Percentiles rank a stretch among this genome's conserved stretches.
Conservation (phyloP, 495 filamentous ascomycete species). For the Penicillium flavigenum region DNA sequence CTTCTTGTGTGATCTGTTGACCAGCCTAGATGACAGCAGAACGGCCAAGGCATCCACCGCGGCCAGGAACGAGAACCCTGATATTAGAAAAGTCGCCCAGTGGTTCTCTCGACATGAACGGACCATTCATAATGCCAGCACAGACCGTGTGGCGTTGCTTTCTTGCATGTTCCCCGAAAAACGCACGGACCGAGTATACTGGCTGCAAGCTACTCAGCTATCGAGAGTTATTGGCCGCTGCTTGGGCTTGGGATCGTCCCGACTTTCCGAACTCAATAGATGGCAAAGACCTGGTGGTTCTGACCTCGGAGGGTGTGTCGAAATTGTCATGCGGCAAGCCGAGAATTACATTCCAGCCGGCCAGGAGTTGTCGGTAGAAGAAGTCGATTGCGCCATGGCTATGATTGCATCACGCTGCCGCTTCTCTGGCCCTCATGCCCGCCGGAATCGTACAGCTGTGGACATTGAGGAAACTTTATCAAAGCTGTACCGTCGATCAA, state of each 20-base stretch:
- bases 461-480: conserved; percentile 51
- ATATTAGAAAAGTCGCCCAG: conserved; percentile 40
- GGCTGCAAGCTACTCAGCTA: conserved; percentile 58
- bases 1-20: conserved; percentile 60
- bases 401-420: conserved; percentile 62
- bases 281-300: conserved; percentile 58
- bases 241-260: conserved; percentile 57
- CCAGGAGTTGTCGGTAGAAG: conserved; percentile 63
- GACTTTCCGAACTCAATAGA: conserved; percentile 59
- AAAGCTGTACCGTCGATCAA: conserved; percentile 58
- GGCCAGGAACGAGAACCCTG: conserved; percentile 31
- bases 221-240: conserved; percentile 63
- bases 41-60: conserved; percentile 39
- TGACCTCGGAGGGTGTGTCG: conserved; percentile 70
- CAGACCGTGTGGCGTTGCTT: conserved; percentile 59
- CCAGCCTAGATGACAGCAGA: conserved; percentile 49
- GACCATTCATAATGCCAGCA: conserved; percentile 49
- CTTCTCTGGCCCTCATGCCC: conserved; percentile 67
- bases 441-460: conserved; percentile 42
- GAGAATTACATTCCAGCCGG: conserved; percentile 47
- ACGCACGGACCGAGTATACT: conserved; percentile 72
- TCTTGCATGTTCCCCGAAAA: conserved; percentile 73
- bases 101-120: conserved; percentile 63
- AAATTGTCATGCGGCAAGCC: conserved; percentile 61
- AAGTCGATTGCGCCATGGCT: conserved; percentile 67